phyloP scores from a whole-genome alignment of 257 asterid genomes.

The Datura wrightii region DNA sequence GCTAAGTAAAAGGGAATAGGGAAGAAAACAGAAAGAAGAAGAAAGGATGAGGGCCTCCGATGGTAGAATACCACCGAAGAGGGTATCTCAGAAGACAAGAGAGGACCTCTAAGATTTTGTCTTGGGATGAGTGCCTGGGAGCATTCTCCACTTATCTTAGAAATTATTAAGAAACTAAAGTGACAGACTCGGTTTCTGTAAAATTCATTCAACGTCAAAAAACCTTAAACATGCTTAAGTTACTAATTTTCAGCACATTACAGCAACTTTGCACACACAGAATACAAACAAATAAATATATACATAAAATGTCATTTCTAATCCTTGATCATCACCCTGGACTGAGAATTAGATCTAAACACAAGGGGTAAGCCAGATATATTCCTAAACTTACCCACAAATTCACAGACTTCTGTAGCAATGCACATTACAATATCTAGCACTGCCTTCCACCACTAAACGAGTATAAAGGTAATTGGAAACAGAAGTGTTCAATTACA shows the following conservation, averaged over 20 bases:
- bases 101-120: no score
- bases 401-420: neutral
- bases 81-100: no score
- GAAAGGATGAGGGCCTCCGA: no score
- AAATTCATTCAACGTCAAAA: neutral
- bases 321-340: neutral
- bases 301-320: no score
- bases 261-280: neutral
- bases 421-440: neutral
- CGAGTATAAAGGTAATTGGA: neutral
- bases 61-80: no score
- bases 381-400: neutral
- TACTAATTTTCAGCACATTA: neutral
- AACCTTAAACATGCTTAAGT: neutral
- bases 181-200: neutral
- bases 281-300: neutral
- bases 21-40: no score
- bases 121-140: no score
- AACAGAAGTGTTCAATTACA: neutral
- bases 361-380: neutral
- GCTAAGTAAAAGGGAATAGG: no score
- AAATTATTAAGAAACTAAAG: no score
- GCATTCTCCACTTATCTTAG: no score
- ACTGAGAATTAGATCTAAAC: neutral
- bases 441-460: neutral